Evolutionary conservation across 768 basidiomycete genomes (phyloP), one percentile per base, ranked within the genome.

Genomic region (Suillus paluster): DNA sequence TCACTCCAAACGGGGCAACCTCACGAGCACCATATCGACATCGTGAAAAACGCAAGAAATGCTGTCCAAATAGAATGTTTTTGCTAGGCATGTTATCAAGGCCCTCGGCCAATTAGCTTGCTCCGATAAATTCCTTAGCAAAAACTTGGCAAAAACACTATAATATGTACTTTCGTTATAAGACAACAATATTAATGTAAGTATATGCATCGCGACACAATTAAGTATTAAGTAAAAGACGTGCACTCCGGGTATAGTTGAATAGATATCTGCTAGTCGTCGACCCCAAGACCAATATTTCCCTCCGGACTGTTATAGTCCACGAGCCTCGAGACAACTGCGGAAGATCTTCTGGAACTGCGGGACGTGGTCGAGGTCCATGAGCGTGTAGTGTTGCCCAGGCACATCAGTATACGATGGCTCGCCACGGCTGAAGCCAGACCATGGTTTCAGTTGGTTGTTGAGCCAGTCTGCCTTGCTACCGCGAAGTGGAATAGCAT

Each of bases 321-420:
- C 73, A 27, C 71, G 71, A 2, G 65, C 67, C 42, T 67, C 71
- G 25, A 73, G 68, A 44, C 64, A 62, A 36, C 4, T 53, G 23
- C 71, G 73, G 63, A 73, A 72, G 41, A 73, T 65, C 63, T 68
- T 72, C 56, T 72, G 71, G 65, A 72, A 74, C 1, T 61, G 63
- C 3, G 72, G 72, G 11, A 74, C 71, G 34, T 73, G 71, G 48
- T 74, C 73, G 33, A 72, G 61, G 63, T 73, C 71, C 73, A 73
- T 74, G 19, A 73, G 65, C 4, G 71, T 74, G 57, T 72, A 68
- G 54, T 73, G 71, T 17, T 70, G 64, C 21, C 71, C 71, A 2
- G 71, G 71, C 6, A 73, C 71, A 19, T 73, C 73, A 1, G 63
- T 71, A 8, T 62, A 73, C 11, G 61, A 15, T 12, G 71, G 62